phyloP scores from a whole-genome alignment of 2,329 filamentous ascomycete genomes.

The Capronia epimyces region DNA sequence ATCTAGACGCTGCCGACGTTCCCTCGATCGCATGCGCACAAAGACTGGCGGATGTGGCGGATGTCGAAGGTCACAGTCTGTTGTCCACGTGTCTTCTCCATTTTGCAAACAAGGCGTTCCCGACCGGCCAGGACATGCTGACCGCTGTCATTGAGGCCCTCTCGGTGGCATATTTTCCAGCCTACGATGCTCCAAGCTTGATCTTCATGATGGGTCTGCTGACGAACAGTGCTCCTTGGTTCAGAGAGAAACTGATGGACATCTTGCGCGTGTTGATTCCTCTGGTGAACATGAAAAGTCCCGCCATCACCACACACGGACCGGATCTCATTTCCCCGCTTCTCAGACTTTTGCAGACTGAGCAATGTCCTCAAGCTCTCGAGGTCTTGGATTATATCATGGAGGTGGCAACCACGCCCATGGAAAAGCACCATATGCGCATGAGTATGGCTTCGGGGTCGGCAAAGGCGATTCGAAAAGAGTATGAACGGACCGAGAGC shows the following conservation, averaged over 20 bases:
- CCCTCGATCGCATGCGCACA: constrained; percentile 11
- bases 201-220: constrained; percentile 87
- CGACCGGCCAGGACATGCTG: constrained; percentile 69
- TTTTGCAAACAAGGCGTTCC: constrained; percentile 57
- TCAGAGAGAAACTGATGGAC: constrained; percentile 89
- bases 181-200: constrained; percentile 75
- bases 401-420: constrained; percentile 82
- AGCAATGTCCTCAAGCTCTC: constrained; percentile 86
- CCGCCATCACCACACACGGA: constrained; percentile 82
- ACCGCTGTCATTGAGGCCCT: constrained; percentile 67
- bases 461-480: constrained; percentile 79
- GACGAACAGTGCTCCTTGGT: constrained; percentile 82
- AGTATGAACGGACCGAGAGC: constrained; percentile 90
- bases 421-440: constrained; percentile 88
- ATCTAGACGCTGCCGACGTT: constrained; percentile 36
- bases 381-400: constrained; percentile 92
- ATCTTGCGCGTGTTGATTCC: constrained; percentile 79
- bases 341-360: constrained; percentile 80
- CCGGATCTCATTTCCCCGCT: constrained; percentile 93
- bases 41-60: constrained; percentile 57
- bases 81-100: constrained; percentile 16
- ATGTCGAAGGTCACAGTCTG: constrained; percentile 61
- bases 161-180: constrained; percentile 71
- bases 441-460: constrained; percentile 97
- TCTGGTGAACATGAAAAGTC: constrained; percentile 86